Conservation (phyloP, 2,329 filamentous ascomycete genomes). For the Sarocladiaceae sp. region DNA sequence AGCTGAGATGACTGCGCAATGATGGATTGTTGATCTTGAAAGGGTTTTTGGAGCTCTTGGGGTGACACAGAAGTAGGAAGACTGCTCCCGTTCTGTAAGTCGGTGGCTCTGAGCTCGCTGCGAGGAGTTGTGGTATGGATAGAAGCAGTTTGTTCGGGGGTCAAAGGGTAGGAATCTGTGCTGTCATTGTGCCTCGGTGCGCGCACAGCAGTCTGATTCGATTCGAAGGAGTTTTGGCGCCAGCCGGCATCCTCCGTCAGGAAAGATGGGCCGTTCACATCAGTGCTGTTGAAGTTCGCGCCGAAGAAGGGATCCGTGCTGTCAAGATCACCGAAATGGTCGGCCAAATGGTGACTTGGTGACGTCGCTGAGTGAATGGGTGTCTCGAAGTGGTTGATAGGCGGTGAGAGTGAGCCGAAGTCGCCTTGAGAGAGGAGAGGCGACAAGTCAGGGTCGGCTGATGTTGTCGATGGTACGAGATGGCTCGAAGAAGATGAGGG, state of each 20-base stretch:
- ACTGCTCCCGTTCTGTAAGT: slow-evolving; percentile 18
- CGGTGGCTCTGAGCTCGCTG: slow-evolving; percentile 25
- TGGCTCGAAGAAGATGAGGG: slow-evolving; percentile 20
- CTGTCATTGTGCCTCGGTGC: slow-evolving; percentile 18
- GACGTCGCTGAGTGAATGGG: slow-evolving; percentile 33
- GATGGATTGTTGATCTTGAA: slow-evolving; percentile 27
- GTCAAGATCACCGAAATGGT: slow-evolving; percentile 42
- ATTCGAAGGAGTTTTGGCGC: slow-evolving; percentile 15
- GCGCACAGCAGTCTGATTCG: slow-evolving; percentile 12
- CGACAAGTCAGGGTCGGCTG: slow-evolving; percentile 34
- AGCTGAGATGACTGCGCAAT: slow-evolving; percentile 31
- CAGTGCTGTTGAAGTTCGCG: slow-evolving; percentile 39
- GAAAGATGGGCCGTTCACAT: slow-evolving; percentile 40
- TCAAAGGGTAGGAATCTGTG: slow-evolving; percentile 39
- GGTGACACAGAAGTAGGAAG: slow-evolving; percentile 35
- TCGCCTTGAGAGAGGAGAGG: slow-evolving; percentile 37
- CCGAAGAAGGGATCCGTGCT: slow-evolving; percentile 47
- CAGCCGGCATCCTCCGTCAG: slow-evolving; percentile 30
- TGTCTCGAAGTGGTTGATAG: slow-evolving; percentile 33
- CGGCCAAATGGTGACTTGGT: slow-evolving; percentile 44
- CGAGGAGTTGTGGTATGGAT: slow-evolving; percentile 40
- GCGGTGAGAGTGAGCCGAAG: slow-evolving; percentile 22
- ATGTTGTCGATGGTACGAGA: slow-evolving; percentile 23
- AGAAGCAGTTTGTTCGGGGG: slow-evolving; percentile 47
- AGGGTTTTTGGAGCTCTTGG: slow-evolving; percentile 36